These are phyloP conservation scores for Miscanthus lutarioriparius DNA, from an alignment of 176 grass and related monocot species.

Conservation along the genomic window DNA sequence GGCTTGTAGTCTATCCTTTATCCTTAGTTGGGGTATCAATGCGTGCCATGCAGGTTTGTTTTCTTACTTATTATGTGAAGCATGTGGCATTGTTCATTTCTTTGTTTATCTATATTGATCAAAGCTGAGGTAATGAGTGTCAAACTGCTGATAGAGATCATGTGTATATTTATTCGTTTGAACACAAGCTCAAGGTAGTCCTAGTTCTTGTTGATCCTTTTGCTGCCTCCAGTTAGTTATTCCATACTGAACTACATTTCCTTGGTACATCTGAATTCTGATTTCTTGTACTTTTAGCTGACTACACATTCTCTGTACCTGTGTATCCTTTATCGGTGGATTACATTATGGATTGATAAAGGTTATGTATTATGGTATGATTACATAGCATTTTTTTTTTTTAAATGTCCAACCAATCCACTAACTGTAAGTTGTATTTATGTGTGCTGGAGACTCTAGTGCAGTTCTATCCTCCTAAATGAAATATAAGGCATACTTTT, in stretches of 20 bases:
- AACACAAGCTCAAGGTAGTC: background rate
- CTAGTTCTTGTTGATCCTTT: background rate
- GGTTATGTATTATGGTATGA: constrained; percentile 1
- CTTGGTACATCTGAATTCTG: background rate
- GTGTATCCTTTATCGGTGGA: background rate
- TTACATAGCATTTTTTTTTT: background rate
- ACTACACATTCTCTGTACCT: background rate
- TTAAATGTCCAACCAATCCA: background rate
- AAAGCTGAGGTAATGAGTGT: background rate
- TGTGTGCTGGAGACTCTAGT: background rate
- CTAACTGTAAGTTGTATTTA: background rate
- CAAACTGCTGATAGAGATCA: background rate
- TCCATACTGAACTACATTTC: background rate
- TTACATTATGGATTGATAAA: background rate
- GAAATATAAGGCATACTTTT: background rate
- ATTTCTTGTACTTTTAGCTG: background rate
- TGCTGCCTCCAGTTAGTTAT: background rate
- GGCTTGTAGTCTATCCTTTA: constrained; percentile 71
- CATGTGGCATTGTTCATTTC: background rate
- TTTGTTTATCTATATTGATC: constrained; percentile 18
- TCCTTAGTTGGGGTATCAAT: constrained; percentile 95
- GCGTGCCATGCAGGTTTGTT: constrained; percentile 87
- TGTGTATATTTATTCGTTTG: background rate
- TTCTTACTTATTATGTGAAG: constrained; percentile 18
- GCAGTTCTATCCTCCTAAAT: background rate